These are phyloP conservation scores for Cladosporium sp. DNA, from an alignment of 2,329 filamentous ascomycete genomes.

Conservation along the genomic window DNA sequence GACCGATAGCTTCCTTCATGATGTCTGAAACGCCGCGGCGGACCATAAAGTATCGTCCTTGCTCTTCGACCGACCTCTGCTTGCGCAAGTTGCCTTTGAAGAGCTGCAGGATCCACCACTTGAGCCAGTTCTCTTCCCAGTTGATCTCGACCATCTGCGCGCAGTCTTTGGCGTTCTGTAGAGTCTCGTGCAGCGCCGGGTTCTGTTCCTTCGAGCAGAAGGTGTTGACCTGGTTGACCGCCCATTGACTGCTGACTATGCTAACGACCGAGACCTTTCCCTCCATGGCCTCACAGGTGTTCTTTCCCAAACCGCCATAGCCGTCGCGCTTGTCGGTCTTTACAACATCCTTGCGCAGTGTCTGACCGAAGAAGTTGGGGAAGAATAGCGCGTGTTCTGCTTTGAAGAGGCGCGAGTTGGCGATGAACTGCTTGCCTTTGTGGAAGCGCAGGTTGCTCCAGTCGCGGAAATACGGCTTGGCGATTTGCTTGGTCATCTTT, in stretches of 20 bases:
- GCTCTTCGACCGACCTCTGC: constrained; percentile 47
- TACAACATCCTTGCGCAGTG: constrained; percentile 62
- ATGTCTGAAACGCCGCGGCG: constrained; percentile 53
- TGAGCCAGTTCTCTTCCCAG: constrained; percentile 73
- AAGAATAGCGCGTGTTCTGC: constrained; percentile 82
- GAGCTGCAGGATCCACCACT: constrained; percentile 52
- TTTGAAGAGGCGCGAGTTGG: constrained; percentile 79
- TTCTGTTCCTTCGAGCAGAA: constrained; percentile 67
- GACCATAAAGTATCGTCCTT: constrained; percentile 57
- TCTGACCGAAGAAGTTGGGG: constrained; percentile 82
- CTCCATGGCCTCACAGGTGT: constrained; percentile 72
- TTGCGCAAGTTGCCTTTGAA: constrained; percentile 51
- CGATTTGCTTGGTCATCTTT: constrained; percentile 70
- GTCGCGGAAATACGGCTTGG: constrained; percentile 92
- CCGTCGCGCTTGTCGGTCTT: constrained; percentile 57
- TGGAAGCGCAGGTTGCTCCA: constrained; percentile 79
- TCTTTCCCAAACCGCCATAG: constrained; percentile 38
- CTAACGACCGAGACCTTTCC: constrained; percentile 70
- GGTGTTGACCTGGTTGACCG: constrained; percentile 69
- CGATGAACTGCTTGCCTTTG: constrained; percentile 87
- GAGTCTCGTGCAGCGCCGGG: constrained; percentile 60
- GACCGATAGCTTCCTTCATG: constrained; percentile 56
- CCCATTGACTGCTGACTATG: constrained; percentile 82
- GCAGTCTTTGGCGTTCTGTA: constrained; percentile 49
- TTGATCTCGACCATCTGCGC: constrained; percentile 85